Evolutionary conservation across 495 filamentous ascomycete genomes (phyloP).

Genomic region (Penicillium egyptiacum): DNA sequence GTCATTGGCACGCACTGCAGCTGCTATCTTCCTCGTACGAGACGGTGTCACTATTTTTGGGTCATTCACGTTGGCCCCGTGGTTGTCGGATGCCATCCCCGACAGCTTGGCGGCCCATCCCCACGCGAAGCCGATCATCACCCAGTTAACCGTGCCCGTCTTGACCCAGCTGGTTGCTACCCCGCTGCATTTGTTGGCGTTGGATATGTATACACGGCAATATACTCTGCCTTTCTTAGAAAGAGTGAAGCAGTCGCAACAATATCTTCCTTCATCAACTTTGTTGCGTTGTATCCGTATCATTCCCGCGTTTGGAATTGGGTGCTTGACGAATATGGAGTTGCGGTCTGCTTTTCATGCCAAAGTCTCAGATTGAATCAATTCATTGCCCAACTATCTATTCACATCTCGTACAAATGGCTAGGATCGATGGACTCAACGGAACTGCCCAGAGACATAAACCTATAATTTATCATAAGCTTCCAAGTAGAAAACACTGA

Average conservation of each 20-base stretch:
- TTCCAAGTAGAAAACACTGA: not conserved
- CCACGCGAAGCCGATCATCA: slow-evolving; percentile 30
- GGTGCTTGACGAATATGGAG: slow-evolving; percentile 33
- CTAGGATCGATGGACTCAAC: not conserved
- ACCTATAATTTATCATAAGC: not conserved
- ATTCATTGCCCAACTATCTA: not conserved
- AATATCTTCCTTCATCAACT: slow-evolving; percentile 30
- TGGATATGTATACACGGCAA: slow-evolving; percentile 39
- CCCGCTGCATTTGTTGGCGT: slow-evolving; percentile 36
- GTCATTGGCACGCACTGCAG: slow-evolving; percentile 22
- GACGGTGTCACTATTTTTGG: slow-evolving; percentile 42
- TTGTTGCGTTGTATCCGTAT: slow-evolving; percentile 33
- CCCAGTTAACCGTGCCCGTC: slow-evolving; percentile 35
- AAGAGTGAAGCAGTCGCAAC: slow-evolving; percentile 25
- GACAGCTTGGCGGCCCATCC: slow-evolving; percentile 26
- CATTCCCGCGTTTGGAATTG: slow-evolving; percentile 41
- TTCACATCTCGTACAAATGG: not conserved
- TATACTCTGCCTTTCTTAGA: slow-evolving; percentile 20
- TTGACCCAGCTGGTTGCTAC: slow-evolving; percentile 36
- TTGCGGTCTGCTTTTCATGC: slow-evolving; percentile 28
- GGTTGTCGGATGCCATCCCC: slow-evolving; percentile 26
- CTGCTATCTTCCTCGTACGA: slow-evolving; percentile 53
- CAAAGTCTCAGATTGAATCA: not conserved
- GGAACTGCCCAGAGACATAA: not conserved
- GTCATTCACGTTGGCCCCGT: slow-evolving; percentile 36